Evolutionary conservation across 2,329 filamentous ascomycete genomes (phyloP), one percentile per base, ranked within the genome.

Genomic region (Endoconidiophora laricicola): DNA sequence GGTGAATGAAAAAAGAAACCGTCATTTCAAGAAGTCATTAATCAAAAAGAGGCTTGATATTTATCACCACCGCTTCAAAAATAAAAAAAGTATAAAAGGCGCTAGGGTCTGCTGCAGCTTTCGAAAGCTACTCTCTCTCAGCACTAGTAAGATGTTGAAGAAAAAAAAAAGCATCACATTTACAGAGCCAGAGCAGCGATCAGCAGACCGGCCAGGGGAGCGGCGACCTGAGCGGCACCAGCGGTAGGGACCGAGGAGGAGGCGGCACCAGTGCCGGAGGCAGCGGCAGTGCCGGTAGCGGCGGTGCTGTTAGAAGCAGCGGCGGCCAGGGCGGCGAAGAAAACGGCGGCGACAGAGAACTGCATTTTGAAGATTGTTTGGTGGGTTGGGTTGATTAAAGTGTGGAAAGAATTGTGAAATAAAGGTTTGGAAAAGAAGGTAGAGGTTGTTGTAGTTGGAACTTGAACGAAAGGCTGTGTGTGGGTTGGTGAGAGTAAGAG

Each of bases 211-310:
- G 51, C 51, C 47, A 53, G 46, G 38, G 51, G 51, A 40, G 51
- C 51, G n/a, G 39, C 51, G 42, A 53, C 12, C 46, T 53, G 46
- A 38, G 51, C 51, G 16, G 51, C 51, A 53, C 51, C 51, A 36
- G 51, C 51, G 20, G 51, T 53, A 23, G 51, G 51, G 47, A 53
- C 51, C 36, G 51, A 53, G 46, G 51, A 47, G 39, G 51, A 29
- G 43, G 46, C 10, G 29, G 42, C 46, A 29, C 51, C 51, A 44
- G 51, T 49, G 47, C 51, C 51, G n/a, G 51, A 53, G 16, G 51
- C 51, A 14, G 43, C 38, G 10, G 46, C 51, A 36, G 51, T 49
- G 22, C 46, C 51, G 47, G 63, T 62, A 18, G 26, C 46, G 46
- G 47, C 20, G 23, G 51, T 53, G 24, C 29, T 37, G 50, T 52